Conservation (phyloP, 2,329 filamentous ascomycete genomes). For the Phaeosphaeria sp. region DNA sequence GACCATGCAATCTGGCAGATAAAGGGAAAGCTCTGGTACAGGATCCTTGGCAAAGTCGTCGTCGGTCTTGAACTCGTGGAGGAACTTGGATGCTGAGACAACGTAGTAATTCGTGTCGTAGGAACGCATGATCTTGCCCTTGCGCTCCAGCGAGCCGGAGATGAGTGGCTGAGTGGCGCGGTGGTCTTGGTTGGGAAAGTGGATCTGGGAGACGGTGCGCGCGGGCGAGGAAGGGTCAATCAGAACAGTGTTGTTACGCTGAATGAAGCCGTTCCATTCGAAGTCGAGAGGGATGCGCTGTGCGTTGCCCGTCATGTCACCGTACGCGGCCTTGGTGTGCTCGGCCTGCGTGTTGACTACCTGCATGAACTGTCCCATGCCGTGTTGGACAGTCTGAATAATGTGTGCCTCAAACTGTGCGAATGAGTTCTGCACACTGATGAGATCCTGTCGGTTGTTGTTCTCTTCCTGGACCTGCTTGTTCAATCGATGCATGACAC, state of each 20-base stretch:
- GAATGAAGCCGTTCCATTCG: constrained; percentile 87
- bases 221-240: constrained; percentile 79
- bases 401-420: constrained; percentile 86
- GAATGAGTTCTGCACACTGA: constrained; percentile 91
- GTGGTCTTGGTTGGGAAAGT: constrained; percentile 91
- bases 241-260: constrained; percentile 73
- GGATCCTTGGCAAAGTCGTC: constrained; percentile 78
- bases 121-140: constrained; percentile 84
- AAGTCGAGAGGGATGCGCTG: constrained; percentile 84
- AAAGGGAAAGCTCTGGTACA: constrained; percentile 85
- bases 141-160: constrained; percentile 87
- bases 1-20: constrained; percentile 87
- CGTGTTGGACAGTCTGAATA: constrained; percentile 80
- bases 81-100: constrained; percentile 82
- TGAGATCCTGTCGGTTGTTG: constrained; percentile 89
- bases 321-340: constrained; percentile 79
- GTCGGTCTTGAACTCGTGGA: constrained; percentile 96
- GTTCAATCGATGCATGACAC: constrained; percentile 82
- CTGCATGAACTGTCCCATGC: constrained; percentile 82
- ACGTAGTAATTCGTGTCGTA: constrained; percentile 88
- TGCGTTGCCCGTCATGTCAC: constrained; percentile 78
- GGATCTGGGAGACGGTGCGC: constrained; percentile 74
- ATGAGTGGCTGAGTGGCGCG: constrained; percentile 79
- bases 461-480: constrained; percentile 96
- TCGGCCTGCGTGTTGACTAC: constrained; percentile 82